A percentile compares a stretch with the other conserved stretches of the same genome.
Conservation (phyloP, 1,284 basidiomycete genomes). For the Cutaneotrichosporon mucoides region DNA sequence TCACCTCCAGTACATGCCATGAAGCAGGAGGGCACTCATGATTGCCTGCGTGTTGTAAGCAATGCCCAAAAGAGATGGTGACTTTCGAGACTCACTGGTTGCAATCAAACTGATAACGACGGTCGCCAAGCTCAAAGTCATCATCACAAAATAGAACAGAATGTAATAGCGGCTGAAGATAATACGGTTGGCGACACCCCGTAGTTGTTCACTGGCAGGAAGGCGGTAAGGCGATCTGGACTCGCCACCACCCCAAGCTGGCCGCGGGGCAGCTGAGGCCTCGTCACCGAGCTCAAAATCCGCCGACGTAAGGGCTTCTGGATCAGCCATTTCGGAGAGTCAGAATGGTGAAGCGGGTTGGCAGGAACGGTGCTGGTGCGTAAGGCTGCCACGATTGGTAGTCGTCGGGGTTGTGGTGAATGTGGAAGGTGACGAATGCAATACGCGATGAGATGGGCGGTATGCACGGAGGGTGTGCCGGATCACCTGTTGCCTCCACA, state of each 20-base stretch:
- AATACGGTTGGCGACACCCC: constrained; percentile 49
- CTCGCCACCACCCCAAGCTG: not conserved
- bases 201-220: constrained; percentile 41
- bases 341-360: not conserved
- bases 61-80: constrained; percentile 6
- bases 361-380: too few species aligned
- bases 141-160: constrained; percentile 82
- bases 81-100: constrained; percentile 25
- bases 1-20: constrained; percentile 85
- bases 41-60: constrained; percentile 17
- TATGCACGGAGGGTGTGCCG: too few species aligned
- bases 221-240: constrained; percentile 41
- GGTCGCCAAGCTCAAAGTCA: constrained; percentile 79
- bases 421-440: too few species aligned
- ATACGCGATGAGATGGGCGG: too few species aligned
- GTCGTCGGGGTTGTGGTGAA: too few species aligned
- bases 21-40: constrained; percentile 51
- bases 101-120: constrained; percentile 74
- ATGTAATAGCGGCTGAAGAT: constrained; percentile 48
- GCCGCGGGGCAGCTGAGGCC: constrained; percentile 1
- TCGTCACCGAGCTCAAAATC: constrained; percentile 29
- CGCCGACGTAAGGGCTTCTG: constrained; percentile 10
- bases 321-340: constrained; percentile 1
- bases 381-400: too few species aligned
- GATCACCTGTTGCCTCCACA: too few species aligned